Percentiles rank a stretch among this genome's conserved stretches.
Conservation (phyloP, 2,329 filamentous ascomycete species). For the Fusarium nurragi region DNA sequence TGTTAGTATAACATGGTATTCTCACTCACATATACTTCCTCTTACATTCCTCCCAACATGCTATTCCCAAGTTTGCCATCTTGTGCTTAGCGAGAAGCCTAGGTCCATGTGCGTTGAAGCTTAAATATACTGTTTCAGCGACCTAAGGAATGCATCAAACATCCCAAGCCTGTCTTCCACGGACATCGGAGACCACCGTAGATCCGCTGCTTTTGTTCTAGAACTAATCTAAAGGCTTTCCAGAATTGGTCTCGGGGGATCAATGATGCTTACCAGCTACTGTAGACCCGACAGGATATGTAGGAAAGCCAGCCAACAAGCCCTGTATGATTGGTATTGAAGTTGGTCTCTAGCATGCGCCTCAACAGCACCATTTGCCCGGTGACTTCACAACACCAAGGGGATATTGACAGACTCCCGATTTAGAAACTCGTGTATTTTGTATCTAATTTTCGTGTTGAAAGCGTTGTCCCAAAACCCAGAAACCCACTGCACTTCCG, state of each 20-base stretch:
- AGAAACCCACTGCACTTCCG: constrained; percentile 44
- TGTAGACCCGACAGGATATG: too few relatives aligned
- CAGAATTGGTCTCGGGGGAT: background rate
- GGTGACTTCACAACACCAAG: background rate
- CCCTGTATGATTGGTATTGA: background rate
- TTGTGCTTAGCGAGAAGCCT: background rate
- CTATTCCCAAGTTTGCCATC: background rate
- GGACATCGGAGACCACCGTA: background rate
- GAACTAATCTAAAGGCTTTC: background rate
- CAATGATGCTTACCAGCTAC: background rate
- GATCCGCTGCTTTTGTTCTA: background rate
- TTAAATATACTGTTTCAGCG: background rate
- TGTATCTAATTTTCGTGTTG: constrained; percentile 4
- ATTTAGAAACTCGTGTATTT: background rate
- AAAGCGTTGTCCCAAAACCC: constrained; percentile 14
- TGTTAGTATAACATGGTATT: too few relatives aligned
- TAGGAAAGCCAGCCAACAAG: too few relatives aligned
- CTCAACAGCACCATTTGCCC: too few relatives aligned
- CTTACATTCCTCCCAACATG: constrained; percentile 1
- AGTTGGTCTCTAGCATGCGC: background rate
- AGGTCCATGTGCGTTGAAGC: background rate
- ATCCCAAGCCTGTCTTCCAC: background rate
- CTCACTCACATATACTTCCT: background rate
- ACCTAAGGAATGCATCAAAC: background rate
- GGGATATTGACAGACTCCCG: background rate